Base-by-base conservation (phyloP, 2,329 filamentous ascomycete species). In the Cryphonectria parasitica region DNA sequence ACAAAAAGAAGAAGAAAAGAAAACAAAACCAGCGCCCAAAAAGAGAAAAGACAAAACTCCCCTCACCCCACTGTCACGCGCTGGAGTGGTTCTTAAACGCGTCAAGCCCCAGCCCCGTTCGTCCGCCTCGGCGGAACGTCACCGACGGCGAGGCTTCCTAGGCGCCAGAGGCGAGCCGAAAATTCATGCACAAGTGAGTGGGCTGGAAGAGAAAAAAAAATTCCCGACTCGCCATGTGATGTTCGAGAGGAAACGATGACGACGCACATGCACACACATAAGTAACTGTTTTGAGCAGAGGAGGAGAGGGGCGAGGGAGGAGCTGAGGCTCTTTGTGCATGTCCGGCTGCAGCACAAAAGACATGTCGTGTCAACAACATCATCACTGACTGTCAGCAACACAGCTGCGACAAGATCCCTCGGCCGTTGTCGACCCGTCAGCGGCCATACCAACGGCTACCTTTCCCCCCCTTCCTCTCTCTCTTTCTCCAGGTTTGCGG, bases 151-250 rank as follows among this genome's bases (percentile, higher is more conserved):
- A 64, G 43, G 63, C 63, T 64, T 52, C 25, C 61, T 49, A 52
- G 43, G 63, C 63, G 63, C 63, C 41, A 28, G 15, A 64, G 41
- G 63, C 63, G 63, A 64, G 41, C 41, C 63, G 63, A 52, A 64
- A 64, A 49, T 31, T 15, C 43, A 49, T 64, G 61, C 39, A 64
- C 61, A 45, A 45, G n/a, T 64, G 61, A 34, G n/a, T 64, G 61
- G 10, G 36, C 34, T 49, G 22, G 45, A 22, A 10, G 10, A n/a
- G 5, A 49, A n/a, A 17, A 6, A 49, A 28, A 39, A 25, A 28
- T 8, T 28, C 15, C 36, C 36, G 39, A 41, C 58, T 28, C 13
- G 36, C 39, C n/a, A 45, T 28, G 41, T 45, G 28, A 64, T 28
- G 39, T 43, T 22, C 28, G 63, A 52, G 25, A n/a, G 45, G 19